Evolutionary conservation across 768 basidiomycete genomes (phyloP), one percentile per base, ranked within the genome.

Genomic region (Hericium rajendrae): DNA sequence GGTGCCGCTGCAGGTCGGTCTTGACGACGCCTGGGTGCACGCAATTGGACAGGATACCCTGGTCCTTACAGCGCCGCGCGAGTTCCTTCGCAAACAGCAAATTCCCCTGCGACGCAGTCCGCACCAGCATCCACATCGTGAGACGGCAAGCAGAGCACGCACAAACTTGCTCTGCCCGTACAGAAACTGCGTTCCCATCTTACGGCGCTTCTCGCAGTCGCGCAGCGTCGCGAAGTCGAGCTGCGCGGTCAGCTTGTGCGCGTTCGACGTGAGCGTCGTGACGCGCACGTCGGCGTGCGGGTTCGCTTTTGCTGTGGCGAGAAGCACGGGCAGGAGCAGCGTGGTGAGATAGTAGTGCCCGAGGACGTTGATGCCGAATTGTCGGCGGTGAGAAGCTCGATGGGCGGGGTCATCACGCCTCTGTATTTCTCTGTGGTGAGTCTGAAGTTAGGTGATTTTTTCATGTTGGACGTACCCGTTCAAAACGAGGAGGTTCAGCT

Each of bases 271-370:
- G 15, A 72, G 70, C 8, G 70, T 77, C 38, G 82, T 67, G 32
- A 82, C 68, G 48, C 81, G 78, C 2, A 72, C 67, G 43, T 20
- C 20, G 43, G n/a, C n/a, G n/a, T 46, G 9, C 41, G 74, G 74
- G 46, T 71, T 68, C 12, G 73, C 64, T 13, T 67, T 59, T 48
- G 66, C 68, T 16, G 76, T 71, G 6, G 72, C 75, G 32, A 73
- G 63, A 38, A 81, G 71, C 3, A 69, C 70, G 6, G 81, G 79
- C n/a, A 82, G 69, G 48, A 84, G 74, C 13, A 78, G 72, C 54
- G 74, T 71, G 2, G 82, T 85, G 57, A 86, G 73, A 64, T 79
- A 78, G 63, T 76, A 82, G 63, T 81, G 85, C 74, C 78, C 79
- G 12, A 81, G 60, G 40, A 78, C 76, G 59, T 82, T 82, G 4